phyloP scores from a whole-genome alignment of 2,329 filamentous ascomycete species.

The Fusarium sp. region DNA sequence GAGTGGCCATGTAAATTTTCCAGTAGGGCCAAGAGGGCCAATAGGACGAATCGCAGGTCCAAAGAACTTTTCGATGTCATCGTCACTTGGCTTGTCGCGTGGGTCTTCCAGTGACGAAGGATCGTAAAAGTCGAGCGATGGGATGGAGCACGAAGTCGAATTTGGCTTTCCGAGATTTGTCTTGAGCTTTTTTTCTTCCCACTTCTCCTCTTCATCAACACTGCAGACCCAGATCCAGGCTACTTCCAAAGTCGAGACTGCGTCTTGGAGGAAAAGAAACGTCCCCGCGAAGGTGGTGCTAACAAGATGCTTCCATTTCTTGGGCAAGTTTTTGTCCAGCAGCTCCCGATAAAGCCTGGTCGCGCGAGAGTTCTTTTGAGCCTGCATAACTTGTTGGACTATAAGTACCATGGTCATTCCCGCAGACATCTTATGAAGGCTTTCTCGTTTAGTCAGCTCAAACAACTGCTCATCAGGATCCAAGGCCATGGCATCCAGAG shows the following conservation, averaged over 20 bases:
- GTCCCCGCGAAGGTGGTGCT: background rate
- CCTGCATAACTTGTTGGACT: background rate
- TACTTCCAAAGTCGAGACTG: background rate
- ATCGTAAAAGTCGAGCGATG: slow-evolving; percentile 5
- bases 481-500: background rate
- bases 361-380: background rate
- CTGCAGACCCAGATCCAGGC: background rate
- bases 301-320: background rate
- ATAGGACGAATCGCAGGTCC: background rate
- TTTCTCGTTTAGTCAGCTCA: background rate
- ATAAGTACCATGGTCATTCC: background rate
- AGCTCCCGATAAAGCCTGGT: background rate
- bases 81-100: background rate
- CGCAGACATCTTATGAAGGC: background rate
- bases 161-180: too few species aligned
- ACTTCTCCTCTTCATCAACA: background rate
- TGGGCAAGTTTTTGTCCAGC: background rate
- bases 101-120: slow-evolving; percentile 6
- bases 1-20: background rate
- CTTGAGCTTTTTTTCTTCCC: too few species aligned
- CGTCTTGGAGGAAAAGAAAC: background rate
- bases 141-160: background rate
- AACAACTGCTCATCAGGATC: background rate
- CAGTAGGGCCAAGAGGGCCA: background rate
- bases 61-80: background rate